Evolutionary conservation across 148 eudicot genomes (phyloP).

Genomic region (Arctostaphylos glauca): DNA sequence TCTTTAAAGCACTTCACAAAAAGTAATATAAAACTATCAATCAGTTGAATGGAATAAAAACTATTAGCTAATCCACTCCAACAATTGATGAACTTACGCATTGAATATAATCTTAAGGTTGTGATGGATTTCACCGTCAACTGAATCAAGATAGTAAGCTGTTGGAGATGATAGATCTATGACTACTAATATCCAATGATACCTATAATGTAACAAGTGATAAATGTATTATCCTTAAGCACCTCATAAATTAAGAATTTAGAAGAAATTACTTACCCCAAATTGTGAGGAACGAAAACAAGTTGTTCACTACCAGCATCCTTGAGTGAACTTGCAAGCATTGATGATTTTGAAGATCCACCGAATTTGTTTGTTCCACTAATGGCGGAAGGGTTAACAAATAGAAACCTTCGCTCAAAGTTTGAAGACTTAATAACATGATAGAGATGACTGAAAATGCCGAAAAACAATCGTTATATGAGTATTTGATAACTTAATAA

Average conservation of each 20-base stretch:
- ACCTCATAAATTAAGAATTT: not conserved
- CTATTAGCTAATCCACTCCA: not conserved
- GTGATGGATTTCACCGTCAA: not conserved
- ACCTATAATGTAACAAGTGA: not conserved
- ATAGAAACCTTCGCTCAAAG: not conserved
- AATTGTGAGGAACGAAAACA: not conserved
- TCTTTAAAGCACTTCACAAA: no score
- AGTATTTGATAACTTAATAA: no score
- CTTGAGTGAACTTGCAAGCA: not conserved
- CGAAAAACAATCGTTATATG: no score
- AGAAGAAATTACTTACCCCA: not conserved
- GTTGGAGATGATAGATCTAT: not conserved
- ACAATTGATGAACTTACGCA: not conserved
- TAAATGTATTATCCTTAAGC: not conserved
- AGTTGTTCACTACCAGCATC: not conserved
- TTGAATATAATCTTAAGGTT: not conserved
- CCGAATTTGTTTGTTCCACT: not conserved
- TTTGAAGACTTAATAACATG: not conserved
- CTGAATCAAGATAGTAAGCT: not conserved
- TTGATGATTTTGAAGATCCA: not conserved
- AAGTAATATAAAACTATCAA: no score
- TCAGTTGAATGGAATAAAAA: not conserved
- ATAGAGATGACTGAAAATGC: not conserved
- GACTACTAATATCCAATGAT: not conserved
- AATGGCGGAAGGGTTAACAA: not conserved